Percentiles rank a stretch among this genome's conserved stretches.
These are phyloP conservation scores for Fusarium sp. DNA, from an alignment of 2,329 filamentous ascomycete genomes.

Conservation along the genomic window DNA sequence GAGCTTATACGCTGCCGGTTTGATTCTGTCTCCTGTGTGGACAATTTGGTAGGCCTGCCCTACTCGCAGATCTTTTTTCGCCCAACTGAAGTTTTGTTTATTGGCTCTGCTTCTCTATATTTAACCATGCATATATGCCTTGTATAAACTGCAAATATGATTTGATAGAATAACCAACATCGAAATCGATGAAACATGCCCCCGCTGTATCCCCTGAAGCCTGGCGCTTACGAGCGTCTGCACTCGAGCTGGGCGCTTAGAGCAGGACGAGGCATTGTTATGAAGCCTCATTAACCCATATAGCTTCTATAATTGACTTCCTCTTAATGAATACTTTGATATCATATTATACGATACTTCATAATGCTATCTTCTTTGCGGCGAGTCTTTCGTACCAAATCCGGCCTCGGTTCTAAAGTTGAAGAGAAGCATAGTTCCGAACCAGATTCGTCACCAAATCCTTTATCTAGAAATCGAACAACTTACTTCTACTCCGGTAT, in stretches of 20 bases:
- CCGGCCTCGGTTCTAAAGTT: not conserved
- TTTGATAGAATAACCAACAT: not conserved
- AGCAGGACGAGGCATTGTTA: not conserved
- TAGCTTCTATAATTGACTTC: not conserved
- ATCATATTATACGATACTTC: not conserved
- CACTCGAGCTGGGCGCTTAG: constrained; percentile 15
- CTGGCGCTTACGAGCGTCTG: constrained; percentile 2
- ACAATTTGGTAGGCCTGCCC: too few species aligned
- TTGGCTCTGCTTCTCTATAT: not conserved
- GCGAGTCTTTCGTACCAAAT: constrained; percentile 5
- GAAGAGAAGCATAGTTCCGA: not conserved
- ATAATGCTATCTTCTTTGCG: constrained; percentile 12
- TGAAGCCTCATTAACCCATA: not conserved
- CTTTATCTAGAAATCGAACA: not conserved
- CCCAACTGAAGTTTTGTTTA: not conserved
- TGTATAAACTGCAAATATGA: not conserved
- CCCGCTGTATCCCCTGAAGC: not conserved
- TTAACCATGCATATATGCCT: not conserved
- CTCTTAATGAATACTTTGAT: not conserved
- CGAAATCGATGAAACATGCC: not conserved
- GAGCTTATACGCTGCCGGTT: too few species aligned
- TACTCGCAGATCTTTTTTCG: not conserved
- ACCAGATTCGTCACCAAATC: not conserved
- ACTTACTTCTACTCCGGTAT: constrained; percentile 8
- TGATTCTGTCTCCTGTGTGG: too few species aligned